Evolutionary conservation across 495 filamentous ascomycete species (phyloP).

Genomic region (Penicillium macrosclerotiorum): DNA sequence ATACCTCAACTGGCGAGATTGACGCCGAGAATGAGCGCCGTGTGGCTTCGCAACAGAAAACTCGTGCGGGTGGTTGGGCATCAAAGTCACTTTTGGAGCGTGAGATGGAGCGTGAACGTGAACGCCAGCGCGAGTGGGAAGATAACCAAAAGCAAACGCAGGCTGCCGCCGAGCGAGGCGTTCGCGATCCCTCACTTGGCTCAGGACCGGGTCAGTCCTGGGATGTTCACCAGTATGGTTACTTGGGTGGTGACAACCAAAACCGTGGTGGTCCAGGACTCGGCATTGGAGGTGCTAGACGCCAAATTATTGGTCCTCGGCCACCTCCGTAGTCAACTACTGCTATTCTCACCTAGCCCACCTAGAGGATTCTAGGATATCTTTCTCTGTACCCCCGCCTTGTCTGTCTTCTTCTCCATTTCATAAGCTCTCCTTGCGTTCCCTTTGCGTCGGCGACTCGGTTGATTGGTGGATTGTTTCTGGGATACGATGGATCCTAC

Average conservation of each 20-base stretch:
- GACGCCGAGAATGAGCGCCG: conserved; percentile 70
- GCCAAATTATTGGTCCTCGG: conserved; percentile 79
- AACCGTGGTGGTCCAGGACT: conserved; percentile 69
- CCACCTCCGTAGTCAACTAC: conserved; percentile 51
- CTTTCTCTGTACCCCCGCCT: neutral
- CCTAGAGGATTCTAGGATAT: neutral
- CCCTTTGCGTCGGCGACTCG: conserved; percentile 19
- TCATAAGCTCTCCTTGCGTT: neutral
- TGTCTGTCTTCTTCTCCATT: conserved; percentile 4
- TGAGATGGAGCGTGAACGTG: conserved; percentile 94
- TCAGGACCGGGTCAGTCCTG: conserved; percentile 60
- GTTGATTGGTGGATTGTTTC: conserved; percentile 9
- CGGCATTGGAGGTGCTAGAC: conserved; percentile 62
- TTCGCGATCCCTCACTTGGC: conserved; percentile 43
- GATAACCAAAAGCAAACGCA: conserved; percentile 75
- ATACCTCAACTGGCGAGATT: conserved; percentile 62
- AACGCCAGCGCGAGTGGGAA: conserved; percentile 94
- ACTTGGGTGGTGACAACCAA: conserved; percentile 79
- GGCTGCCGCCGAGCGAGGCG: conserved; percentile 47
- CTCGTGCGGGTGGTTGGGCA: conserved; percentile 72
- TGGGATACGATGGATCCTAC: too few species aligned
- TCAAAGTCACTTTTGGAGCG: conserved; percentile 83
- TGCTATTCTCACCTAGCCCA: conserved; percentile 1
- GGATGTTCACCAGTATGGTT: conserved; percentile 90
- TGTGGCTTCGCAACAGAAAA: conserved; percentile 60